Evolutionary conservation across 306 rosid genomes (phyloP), one percentile per base, ranked within the genome.

Genomic region (Quercus wislizeni): DNA sequence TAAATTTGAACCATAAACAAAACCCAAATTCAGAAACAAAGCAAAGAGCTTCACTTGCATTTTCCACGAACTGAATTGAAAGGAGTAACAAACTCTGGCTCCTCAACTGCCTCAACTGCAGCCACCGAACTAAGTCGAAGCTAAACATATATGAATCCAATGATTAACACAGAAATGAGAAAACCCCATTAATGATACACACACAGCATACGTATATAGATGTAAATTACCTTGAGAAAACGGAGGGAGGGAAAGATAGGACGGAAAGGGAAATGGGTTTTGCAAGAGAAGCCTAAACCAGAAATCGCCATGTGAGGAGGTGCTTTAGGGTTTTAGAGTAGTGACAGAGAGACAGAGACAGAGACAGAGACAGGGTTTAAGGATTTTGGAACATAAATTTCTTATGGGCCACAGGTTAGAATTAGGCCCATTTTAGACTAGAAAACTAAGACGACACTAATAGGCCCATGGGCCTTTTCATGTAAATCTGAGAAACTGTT

Each of bases 11-110:
- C 46, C 56, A 6, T 0, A 55, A 55, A 20, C 63, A 69, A 62
- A 46, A 25, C 38, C 55, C 62, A 59, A 27, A 49, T 74, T 67
- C 81, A 77, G 31, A 25, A 67, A 71, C 7, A 71, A 38, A 6
- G n/a, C 14, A 57, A 41, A 73, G 61, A 46, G 18, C 51, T 64
- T 65, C 27, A 73, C 93, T 87, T 89, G 84, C 95, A 92, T 84
- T 55, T 63, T 69, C 82, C 83, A 35, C 18, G 79, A 73, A 74
- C 55, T 23, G 84, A 86, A 58, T 12, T 28, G 72, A 27, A 54
- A 12, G 55, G 11, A 57, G 23, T 58, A 8, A 43, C 19, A 65
- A 64, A 57, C 63, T 78, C 86, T n/a, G 82, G 76, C 58, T 83
- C 89, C 51, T 89, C 87, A 81, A 86, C 59, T 6, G 85, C 85